Base-by-base conservation (phyloP, 2,329 filamentous ascomycete species). In the Neonectria magnoliae region DNA sequence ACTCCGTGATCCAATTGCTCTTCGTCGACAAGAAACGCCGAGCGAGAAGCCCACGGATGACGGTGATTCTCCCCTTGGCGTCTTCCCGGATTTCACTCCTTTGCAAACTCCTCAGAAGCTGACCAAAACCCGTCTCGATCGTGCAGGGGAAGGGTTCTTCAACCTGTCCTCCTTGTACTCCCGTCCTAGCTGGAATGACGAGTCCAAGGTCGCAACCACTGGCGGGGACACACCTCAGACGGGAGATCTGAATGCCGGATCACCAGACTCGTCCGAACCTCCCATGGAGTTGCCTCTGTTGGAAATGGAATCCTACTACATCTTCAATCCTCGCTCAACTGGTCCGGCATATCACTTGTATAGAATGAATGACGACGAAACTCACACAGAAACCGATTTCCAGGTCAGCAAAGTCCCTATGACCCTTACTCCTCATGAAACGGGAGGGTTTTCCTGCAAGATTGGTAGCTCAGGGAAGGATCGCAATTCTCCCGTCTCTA, bases 121-220 rank as follows among this genome's bases (percentile, higher is more conserved):
- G 8, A 61, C 71, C n/a, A 71, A 57, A 53, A 48, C 7, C 2
- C 67, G 52, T 22, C 44, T 71, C n/a, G 42, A 45, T 7, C 69
- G 57, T 16, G 58, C 64, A 2, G 44, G 62, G 33, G 48, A 60
- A 38, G 66, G 62, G 25, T 60, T 64, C 18, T 72, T 66, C 55
- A 63, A 57, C 31, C 27, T 69, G n/a, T 57, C 55, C 3, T 51
- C 42, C 33, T 48, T 65, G 42, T 58, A 60, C 18, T 53, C 60
- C 5, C 57, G 33, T 14, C 36, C 52, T 22, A 25, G 67, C 5
- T 38, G 62, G 42, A 50, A 64, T 3, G 57, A 62, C 5, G 64
- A 50, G 13, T 74, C 69, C 9, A 71, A 69, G 31, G 55, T 31
- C 38, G 71, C 61, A 22, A 74, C 68, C 25, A 50, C 65, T 13